These are phyloP conservation scores for Isoetes taiwanensis DNA, from an alignment of 75 land plant species.

Conservation along the genomic window DNA sequence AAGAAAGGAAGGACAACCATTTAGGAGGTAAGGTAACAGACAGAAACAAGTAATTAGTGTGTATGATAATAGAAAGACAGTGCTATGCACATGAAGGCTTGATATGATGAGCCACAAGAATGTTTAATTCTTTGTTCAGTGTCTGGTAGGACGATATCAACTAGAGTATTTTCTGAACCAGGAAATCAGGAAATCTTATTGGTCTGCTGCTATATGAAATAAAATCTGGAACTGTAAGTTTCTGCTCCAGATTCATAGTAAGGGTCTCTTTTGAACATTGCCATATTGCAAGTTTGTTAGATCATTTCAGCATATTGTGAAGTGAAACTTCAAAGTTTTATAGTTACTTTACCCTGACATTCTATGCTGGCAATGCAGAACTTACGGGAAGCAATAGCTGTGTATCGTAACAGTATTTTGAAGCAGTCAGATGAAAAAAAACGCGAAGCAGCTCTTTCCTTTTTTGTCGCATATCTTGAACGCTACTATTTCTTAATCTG, in stretches of 20 bases:
- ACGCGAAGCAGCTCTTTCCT: slow-evolving; percentile 82
- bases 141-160: too few relatives aligned
- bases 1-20: background rate
- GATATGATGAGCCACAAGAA: background rate
- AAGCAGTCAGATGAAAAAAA: slow-evolving; percentile 95
- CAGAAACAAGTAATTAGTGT: background rate
- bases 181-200: too few relatives aligned
- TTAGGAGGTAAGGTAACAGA: too few relatives aligned
- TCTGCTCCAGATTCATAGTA: background rate
- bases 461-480: slow-evolving; percentile 93
- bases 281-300: background rate
- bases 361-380: slow-evolving; percentile 44
- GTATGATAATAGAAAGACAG: background rate
- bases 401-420: slow-evolving; percentile 81
- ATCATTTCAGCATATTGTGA: background rate
- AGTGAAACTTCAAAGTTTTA: background rate
- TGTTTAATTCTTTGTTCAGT: too few relatives aligned
- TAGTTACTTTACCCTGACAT: background rate
- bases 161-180: too few relatives aligned
- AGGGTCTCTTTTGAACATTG: too few relatives aligned
- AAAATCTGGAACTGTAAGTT: too few relatives aligned
- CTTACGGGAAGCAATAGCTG: slow-evolving; percentile 82
- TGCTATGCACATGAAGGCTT: background rate
- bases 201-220: too few relatives aligned
- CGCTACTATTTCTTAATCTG: slow-evolving; percentile 96